Evolutionary conservation across 2,329 filamentous ascomycete genomes (phyloP).

Genomic region (Botrytis galanthina): DNA sequence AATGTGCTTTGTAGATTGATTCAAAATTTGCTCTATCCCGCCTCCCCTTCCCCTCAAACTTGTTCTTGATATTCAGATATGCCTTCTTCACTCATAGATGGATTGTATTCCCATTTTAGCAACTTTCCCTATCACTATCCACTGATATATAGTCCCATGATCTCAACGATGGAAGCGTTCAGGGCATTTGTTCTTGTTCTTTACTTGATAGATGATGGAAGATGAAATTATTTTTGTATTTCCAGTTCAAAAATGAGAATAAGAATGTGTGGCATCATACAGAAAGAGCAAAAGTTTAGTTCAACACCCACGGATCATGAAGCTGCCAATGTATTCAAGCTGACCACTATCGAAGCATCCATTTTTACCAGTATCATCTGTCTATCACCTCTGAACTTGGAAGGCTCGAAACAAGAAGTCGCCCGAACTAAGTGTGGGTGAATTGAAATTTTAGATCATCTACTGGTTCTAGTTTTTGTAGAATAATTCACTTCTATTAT

Average conservation of each 20-base stretch:
- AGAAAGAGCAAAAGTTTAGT: neutral
- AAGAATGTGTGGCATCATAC: neutral
- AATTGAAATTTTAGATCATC: neutral
- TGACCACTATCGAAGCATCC: too few species aligned
- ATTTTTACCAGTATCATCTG: neutral
- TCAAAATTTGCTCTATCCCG: neutral
- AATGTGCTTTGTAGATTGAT: slow-evolving; percentile 2
- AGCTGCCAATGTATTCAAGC: too few species aligned
- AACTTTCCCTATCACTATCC: neutral
- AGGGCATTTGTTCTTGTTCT: neutral
- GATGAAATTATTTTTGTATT: neutral
- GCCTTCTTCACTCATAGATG: neutral
- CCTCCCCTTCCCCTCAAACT: neutral
- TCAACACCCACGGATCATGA: neutral
- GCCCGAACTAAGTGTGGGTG: neutral
- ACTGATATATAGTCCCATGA: too few species aligned
- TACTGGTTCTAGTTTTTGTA: neutral
- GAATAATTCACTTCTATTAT: neutral
- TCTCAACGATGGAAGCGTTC: neutral
- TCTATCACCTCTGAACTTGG: neutral
- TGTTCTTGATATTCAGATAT: neutral
- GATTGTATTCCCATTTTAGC: neutral
- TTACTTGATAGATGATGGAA: neutral
- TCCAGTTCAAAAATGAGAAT: neutral
- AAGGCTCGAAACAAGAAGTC: neutral